These are phyloP conservation scores for Haplographium delicatum DNA, from an alignment of 495 filamentous ascomycete genomes.

Conservation along the genomic window DNA sequence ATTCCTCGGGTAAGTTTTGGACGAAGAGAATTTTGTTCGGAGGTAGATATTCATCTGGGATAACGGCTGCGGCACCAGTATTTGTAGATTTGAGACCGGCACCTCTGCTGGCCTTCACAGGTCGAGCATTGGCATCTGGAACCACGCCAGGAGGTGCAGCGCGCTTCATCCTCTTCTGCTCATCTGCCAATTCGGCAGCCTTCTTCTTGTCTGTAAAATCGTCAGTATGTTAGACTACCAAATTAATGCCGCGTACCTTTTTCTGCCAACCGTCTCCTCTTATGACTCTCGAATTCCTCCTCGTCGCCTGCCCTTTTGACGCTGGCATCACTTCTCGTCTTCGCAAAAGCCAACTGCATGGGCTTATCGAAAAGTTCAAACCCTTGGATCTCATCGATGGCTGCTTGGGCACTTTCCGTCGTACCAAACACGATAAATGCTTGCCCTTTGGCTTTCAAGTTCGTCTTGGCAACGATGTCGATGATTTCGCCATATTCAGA, in stretches of 20 bases:
- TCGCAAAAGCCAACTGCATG: slow-evolving; percentile 82
- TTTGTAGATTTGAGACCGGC: slow-evolving; percentile 78
- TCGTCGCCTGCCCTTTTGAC: slow-evolving; percentile 65
- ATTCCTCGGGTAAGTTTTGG: slow-evolving; percentile 85
- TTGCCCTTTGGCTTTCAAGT: slow-evolving; percentile 89
- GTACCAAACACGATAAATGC: slow-evolving; percentile 93
- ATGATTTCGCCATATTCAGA: slow-evolving; percentile 84
- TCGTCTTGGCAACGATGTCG: slow-evolving; percentile 89
- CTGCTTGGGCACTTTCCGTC: slow-evolving; percentile 65
- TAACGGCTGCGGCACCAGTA: slow-evolving; percentile 62
- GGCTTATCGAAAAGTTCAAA: slow-evolving; percentile 94
- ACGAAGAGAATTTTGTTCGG: slow-evolving; percentile 98
- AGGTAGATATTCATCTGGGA: slow-evolving; percentile 95
- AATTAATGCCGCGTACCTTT: slow-evolving; percentile 57
- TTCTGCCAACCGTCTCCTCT: slow-evolving; percentile 78
- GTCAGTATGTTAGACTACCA: slow-evolving; percentile 11
- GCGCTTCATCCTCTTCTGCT: slow-evolving; percentile 77
- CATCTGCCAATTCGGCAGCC: slow-evolving; percentile 76
- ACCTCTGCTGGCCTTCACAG: slow-evolving; percentile 67
- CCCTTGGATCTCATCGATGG: slow-evolving; percentile 85
- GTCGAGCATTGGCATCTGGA: slow-evolving; percentile 49
- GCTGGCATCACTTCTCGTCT: slow-evolving; percentile 82
- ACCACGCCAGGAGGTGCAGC: slow-evolving; percentile 48
- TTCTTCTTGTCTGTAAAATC: slow-evolving; percentile 73
- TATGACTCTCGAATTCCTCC: slow-evolving; percentile 84